Percentiles rank a stretch among this genome's conserved stretches.
phyloP scores from a whole-genome alignment of 352 stramenopile species.

The Stramenopiles sp. region DNA sequence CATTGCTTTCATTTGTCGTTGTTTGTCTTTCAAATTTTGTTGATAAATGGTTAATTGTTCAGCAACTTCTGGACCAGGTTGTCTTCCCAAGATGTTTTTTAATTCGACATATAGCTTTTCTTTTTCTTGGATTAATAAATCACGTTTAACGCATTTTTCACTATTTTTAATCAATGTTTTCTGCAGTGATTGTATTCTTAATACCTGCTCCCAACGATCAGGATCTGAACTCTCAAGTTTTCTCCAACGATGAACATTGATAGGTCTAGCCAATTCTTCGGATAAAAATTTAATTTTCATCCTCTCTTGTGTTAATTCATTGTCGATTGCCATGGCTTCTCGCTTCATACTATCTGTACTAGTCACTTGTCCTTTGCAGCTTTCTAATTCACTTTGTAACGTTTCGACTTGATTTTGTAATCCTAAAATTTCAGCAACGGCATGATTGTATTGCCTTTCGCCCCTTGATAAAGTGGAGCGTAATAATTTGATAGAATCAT shows the following conservation, averaged over 20 bases:
- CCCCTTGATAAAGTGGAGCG: constrained; percentile 39
- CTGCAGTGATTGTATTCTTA: constrained; percentile 87
- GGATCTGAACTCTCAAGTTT: constrained; percentile 89
- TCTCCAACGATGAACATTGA: constrained; percentile 90
- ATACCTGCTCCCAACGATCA: constrained; percentile 77
- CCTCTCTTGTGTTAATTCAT: constrained; percentile 29
- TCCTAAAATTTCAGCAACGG: neutral
- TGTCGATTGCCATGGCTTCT: neutral
- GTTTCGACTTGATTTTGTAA: neutral
- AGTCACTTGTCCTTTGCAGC: neutral
- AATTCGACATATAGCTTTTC: constrained; percentile 81
- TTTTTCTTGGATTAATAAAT: constrained; percentile 81
- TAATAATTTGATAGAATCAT: constrained; percentile 93
- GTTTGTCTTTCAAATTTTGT: constrained; percentile 81
- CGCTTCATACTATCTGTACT: neutral
- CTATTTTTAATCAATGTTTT: constrained; percentile 81
- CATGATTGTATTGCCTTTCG: neutral
- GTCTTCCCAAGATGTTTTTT: constrained; percentile 67
- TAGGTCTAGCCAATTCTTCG: constrained; percentile 84
- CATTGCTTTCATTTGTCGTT: constrained; percentile 86
- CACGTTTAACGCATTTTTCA: constrained; percentile 78
- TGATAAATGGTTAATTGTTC: constrained; percentile 84
- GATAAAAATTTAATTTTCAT: constrained; percentile 76
- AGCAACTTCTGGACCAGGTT: constrained; percentile 76
- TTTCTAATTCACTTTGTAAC: neutral